A percentile compares a stretch with the other conserved stretches of the same genome.
Conservation (phyloP, 169 alveolate species). For the Cryptosporidium andersoni region DNA sequence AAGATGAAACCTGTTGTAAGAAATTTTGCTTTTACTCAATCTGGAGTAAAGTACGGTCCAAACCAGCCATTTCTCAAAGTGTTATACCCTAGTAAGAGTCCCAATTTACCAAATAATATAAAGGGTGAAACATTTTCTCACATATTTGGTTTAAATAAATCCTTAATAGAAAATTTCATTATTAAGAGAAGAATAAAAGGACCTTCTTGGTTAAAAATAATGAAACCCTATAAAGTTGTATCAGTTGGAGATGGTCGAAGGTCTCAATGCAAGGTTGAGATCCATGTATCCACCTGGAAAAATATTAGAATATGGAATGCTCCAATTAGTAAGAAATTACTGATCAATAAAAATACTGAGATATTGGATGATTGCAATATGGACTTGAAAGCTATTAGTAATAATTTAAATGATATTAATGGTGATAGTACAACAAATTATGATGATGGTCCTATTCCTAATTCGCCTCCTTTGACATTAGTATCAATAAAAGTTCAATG, state of each 20-base stretch:
- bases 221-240: constrained; percentile 38
- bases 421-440: not conserved
- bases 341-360: not conserved
- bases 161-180: constrained; percentile 75
- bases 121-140: constrained; percentile 73
- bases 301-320: constrained; percentile 51
- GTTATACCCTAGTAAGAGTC: constrained; percentile 33
- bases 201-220: constrained; percentile 82
- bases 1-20: constrained; percentile 63
- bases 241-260: constrained; percentile 65
- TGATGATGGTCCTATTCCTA: not conserved
- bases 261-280: constrained; percentile 44
- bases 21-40: constrained; percentile 39
- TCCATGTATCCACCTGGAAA: constrained; percentile 57
- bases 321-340: not conserved
- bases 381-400: not conserved
- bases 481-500: constrained; percentile 29
- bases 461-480: constrained; percentile 15
- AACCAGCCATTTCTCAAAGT: constrained; percentile 54
- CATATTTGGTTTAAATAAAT: constrained; percentile 75
- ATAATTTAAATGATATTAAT: not conserved
- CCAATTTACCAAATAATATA: constrained; percentile 69
- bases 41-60: constrained; percentile 58
- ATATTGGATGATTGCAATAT: not conserved
- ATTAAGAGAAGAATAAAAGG: constrained; percentile 83